These are phyloP conservation scores for Aspergillus puulaauensis DNA, from an alignment of 2,329 filamentous ascomycete species.

Conservation along the genomic window DNA sequence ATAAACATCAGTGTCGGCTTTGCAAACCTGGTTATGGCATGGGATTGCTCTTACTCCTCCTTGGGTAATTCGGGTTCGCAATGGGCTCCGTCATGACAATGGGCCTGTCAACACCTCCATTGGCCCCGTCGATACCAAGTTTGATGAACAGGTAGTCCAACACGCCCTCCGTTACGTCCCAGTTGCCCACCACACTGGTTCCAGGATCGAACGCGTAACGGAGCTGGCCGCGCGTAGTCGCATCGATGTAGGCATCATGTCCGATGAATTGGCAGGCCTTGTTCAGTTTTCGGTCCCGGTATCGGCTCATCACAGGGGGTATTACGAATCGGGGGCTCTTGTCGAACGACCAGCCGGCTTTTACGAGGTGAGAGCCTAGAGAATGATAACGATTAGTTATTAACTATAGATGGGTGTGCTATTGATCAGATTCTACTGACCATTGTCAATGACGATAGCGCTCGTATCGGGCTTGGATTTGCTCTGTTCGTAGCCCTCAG, in stretches of 20 bases:
- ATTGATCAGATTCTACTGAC: slow-evolving; percentile 46
- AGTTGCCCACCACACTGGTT: slow-evolving; percentile 90
- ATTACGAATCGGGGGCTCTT: slow-evolving; percentile 73
- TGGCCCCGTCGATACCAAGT: slow-evolving; percentile 74
- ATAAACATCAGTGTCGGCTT: slow-evolving; percentile 20
- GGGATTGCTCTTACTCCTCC: slow-evolving; percentile 67
- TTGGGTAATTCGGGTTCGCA: slow-evolving; percentile 83
- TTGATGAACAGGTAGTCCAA: slow-evolving; percentile 95
- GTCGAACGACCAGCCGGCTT: slow-evolving; percentile 96
- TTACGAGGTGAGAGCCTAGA: slow-evolving; percentile 79
- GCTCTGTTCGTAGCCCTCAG: slow-evolving; percentile 71
- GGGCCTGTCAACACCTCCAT: slow-evolving; percentile 76
- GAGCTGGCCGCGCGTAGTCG: slow-evolving; percentile 85
- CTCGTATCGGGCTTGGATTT: slow-evolving; percentile 58
- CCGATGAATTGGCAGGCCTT: slow-evolving; percentile 92
- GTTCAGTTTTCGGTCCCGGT: slow-evolving; percentile 88
- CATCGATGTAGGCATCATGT: slow-evolving; percentile 90
- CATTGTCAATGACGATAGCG: slow-evolving; percentile 97
- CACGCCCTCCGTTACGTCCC: slow-evolving; percentile 95
- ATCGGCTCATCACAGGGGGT: slow-evolving; percentile 90
- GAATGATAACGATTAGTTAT: not conserved
- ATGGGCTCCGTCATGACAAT: slow-evolving; percentile 95
- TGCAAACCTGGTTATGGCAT: not conserved
- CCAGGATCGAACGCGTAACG: slow-evolving; percentile 88
- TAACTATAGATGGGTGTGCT: too few species aligned